Conservation (phyloP, 73 alveolate genomes). For the Paramecium octaurelia region DNA sequence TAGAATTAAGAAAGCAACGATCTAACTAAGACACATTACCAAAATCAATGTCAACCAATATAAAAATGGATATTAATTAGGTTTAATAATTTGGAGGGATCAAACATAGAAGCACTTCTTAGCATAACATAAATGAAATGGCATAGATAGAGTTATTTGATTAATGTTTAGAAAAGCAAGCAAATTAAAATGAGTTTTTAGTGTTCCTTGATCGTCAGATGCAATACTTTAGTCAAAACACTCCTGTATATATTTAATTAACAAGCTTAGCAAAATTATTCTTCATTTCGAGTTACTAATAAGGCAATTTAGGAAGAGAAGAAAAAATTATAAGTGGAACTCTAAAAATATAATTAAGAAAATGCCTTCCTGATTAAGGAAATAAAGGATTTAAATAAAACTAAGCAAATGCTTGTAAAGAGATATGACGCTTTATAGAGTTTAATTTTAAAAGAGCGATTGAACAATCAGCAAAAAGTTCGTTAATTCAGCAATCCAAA, state of each 20-base stretch:
- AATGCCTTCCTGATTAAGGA: neutral
- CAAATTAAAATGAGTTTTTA: neutral
- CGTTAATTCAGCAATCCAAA: neutral
- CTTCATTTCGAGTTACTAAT: neutral
- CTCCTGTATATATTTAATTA: neutral
- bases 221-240: neutral
- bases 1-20: conserved; percentile 16
- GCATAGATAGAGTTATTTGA: conserved; percentile 10
- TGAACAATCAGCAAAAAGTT: neutral
- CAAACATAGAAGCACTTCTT: conserved; percentile 38
- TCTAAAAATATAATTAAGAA: neutral
- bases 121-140: conserved; percentile 12
- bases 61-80: neutral
- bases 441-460: neutral
- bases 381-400: neutral
- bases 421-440: neutral
- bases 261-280: neutral
- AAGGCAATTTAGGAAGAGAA: neutral
- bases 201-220: neutral
- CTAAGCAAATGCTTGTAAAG: neutral
- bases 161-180: neutral
- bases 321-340: neutral
- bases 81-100: neutral
- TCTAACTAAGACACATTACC: conserved; percentile 9
- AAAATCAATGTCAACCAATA: neutral